phyloP scores from a whole-genome alignment of 768 basidiomycete genomes.

The Suillus subalutaceus region DNA sequence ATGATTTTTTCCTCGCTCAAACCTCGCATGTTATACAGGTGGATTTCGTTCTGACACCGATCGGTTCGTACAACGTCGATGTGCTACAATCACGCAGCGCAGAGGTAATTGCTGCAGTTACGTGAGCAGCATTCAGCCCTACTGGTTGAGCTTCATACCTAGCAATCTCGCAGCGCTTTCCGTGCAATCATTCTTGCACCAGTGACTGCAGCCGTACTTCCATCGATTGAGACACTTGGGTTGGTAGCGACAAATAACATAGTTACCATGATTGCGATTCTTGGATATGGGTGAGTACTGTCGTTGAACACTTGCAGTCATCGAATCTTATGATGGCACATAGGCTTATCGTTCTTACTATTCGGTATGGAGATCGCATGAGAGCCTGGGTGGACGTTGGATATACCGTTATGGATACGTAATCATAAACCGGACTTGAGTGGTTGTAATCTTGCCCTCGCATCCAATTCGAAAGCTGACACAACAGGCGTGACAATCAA shows the following conservation, averaged over 20 bases:
- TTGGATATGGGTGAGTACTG: constrained; percentile 49
- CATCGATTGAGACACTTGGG: constrained; percentile 51
- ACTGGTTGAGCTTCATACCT: not conserved
- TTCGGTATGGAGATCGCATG: constrained; percentile 54
- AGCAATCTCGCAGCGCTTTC: constrained; percentile 42
- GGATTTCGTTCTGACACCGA: constrained; percentile 56
- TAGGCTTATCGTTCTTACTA: constrained; percentile 49
- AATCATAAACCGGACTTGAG: not conserved
- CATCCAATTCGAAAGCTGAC: not conserved
- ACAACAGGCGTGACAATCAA: not conserved
- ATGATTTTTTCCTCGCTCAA: not conserved
- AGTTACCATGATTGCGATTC: constrained; percentile 46
- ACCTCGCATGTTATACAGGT: constrained; percentile 35
- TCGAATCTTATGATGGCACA: not conserved
- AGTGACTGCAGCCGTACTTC: constrained; percentile 50
- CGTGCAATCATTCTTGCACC: constrained; percentile 48
- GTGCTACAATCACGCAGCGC: constrained; percentile 59
- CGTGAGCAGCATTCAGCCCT: constrained; percentile 36
- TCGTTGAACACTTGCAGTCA: not conserved
- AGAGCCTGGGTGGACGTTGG: constrained; percentile 54
- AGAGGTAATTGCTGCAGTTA: constrained; percentile 56
- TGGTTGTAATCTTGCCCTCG: not conserved
- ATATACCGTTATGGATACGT: constrained; percentile 13
- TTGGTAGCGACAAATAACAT: constrained; percentile 48
- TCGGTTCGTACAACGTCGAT: constrained; percentile 60